Evolutionary conservation across 495 filamentous ascomycete species (phyloP), one percentile per base, ranked within the genome.

Genomic region (Aspergillus olivimuriae): DNA sequence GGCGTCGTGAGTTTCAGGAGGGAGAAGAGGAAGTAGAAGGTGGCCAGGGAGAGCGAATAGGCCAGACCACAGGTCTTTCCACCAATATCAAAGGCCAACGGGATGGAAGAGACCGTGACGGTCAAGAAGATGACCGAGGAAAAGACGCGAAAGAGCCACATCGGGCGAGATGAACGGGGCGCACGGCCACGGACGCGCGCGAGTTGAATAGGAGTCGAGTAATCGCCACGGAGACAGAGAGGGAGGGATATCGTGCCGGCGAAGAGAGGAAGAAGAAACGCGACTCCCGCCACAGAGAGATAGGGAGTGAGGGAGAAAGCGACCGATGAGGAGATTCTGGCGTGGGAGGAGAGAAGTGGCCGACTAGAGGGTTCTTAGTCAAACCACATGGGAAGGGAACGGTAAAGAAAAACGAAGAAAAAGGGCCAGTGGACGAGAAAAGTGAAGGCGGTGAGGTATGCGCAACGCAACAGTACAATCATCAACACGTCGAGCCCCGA

Each of bases 41-140:
- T 68, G 26, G 89, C 84, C 15, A 98, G 76, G 10, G 87, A 79
- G 31, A 95, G 76, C 50, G 88, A 94, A 66, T 87, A 96, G 53
- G 87, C 89, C 52, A 98, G 77, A 51, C 92, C 92, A 62, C 88
- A 90, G 48, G 89, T 87, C 61, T 89, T 81, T 39, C 92, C 92
- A 60, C 92, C 92, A 56, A 98, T 89, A 73, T 98, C 92, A 66
- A 96, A 98, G 50, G 92, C 84, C 43, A 98, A 79, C 45, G 92
- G 92, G 62, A 97, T 87, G 39, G 87, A 92, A 54, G 95, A 80
- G 58, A 98, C 81, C 60, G 91, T 88, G 63, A 84, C 82, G 62
- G 84, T 72, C 51, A 98, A 78, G 69, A 94, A 95, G 65, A 86
- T 62, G 59, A 81, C 74, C 63, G 82, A 83, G 57, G 82, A 86